Conservation (phyloP, 306 rosid species). For the Trifolium dubium region DNA sequence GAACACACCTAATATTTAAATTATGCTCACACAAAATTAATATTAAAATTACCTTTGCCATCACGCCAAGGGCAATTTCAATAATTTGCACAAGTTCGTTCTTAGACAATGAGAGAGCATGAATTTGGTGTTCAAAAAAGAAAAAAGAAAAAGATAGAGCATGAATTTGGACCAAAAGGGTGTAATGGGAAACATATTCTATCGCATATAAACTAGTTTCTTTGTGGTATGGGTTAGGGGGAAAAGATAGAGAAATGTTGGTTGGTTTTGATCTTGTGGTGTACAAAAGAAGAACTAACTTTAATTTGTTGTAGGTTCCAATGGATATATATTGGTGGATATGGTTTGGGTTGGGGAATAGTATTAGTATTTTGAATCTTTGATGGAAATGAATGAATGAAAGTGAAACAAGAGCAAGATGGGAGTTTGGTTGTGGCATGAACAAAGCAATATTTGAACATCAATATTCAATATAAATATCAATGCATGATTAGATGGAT, state of each 20-base stretch:
- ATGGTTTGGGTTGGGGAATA: neutral
- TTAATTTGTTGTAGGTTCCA: neutral
- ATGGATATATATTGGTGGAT: neutral
- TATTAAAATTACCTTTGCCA: neutral
- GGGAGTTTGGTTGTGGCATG: neutral
- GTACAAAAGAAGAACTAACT: neutral
- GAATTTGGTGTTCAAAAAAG: too few species aligned
- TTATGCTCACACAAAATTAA: neutral
- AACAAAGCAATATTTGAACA: neutral
- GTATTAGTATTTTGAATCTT: neutral
- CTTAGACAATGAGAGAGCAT: neutral
- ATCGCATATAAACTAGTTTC: too few species aligned
- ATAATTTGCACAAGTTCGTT: neutral
- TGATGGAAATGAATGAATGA: neutral
- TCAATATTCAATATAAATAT: too few species aligned
- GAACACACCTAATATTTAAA: conserved; percentile 7
- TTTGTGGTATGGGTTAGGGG: too few species aligned
- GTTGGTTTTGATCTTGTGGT: conserved; percentile 1
- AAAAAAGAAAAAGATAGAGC: too few species aligned
- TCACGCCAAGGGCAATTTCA: conserved; percentile 14
- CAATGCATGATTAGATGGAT: too few species aligned
- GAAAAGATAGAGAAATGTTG: too few species aligned
- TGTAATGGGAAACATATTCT: too few species aligned
- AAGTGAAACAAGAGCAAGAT: neutral
- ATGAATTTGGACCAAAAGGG: too few species aligned